These are phyloP conservation scores for Alloteropsis angusta DNA, from an alignment of 202 grass and related monocot species.

Conservation along the genomic window DNA sequence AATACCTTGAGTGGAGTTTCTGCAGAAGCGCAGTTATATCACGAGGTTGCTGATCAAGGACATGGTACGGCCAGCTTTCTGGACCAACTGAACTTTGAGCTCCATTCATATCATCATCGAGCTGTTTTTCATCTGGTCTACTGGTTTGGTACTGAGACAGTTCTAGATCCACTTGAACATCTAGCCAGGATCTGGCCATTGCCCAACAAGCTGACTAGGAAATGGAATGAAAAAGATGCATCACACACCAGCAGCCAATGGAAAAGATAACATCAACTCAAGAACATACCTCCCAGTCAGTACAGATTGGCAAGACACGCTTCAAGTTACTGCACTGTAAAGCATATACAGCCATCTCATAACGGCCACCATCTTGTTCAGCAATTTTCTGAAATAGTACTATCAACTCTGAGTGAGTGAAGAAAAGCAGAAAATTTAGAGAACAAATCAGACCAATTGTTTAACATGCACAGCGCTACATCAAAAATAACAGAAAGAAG, in stretches of 20 bases:
- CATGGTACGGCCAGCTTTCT: conserved; percentile 84
- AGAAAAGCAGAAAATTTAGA: conserved; percentile 3
- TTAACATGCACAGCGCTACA: background rate
- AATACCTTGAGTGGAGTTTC: conserved; percentile 92
- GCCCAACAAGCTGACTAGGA: conserved; percentile 95
- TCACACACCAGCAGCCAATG: conserved; percentile 19
- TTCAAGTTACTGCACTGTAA: conserved; percentile 85
- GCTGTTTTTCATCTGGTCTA: conserved; percentile 57
- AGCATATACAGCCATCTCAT: conserved; percentile 95
- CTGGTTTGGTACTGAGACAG: conserved; percentile 65
- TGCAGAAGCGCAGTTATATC: conserved; percentile 88
- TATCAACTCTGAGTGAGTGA: conserved; percentile 19
- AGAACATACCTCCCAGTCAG: conserved; percentile 85
- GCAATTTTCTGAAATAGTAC: conserved; percentile 74
- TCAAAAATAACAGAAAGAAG: conserved; percentile 1
- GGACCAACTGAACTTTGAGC: conserved; percentile 45
- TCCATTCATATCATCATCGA: conserved; percentile 78
- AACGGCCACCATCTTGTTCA: conserved; percentile 82
- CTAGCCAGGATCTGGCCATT: conserved; percentile 88
- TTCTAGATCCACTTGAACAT: conserved; percentile 80
- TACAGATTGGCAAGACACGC: conserved; percentile 82
- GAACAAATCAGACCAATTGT: background rate
- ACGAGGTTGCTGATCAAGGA: conserved; percentile 87
- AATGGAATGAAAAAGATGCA: conserved; percentile 13
- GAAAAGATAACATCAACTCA: conserved; percentile 18